Evolutionary conservation across 176 grass and related monocot genomes (phyloP).

Genomic region (Oryza nivara): DNA sequence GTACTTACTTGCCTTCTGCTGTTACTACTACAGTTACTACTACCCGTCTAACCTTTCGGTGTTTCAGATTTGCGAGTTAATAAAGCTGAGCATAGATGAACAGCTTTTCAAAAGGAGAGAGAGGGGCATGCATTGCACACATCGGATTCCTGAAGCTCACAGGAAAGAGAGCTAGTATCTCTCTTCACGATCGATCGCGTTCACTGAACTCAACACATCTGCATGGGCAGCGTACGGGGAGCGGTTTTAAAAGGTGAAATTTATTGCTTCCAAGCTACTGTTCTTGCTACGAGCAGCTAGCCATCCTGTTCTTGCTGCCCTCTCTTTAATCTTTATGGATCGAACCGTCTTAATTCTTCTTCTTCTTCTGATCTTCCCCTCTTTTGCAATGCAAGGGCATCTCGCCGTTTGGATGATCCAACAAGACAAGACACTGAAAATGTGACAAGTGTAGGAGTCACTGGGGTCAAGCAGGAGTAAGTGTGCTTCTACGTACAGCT

Average conservation of each 20-base stretch:
- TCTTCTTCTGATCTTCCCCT: not conserved
- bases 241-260: slow-evolving; percentile 34
- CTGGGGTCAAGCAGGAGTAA: not conserved
- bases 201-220: slow-evolving; percentile 40
- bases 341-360: not conserved
- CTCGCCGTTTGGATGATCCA: not conserved
- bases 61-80: not conserved
- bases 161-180: slow-evolving; percentile 17
- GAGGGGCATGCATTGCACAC: not conserved
- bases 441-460: slow-evolving; percentile 16
- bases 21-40: not conserved
- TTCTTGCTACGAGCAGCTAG: not conserved
- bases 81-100: not conserved
- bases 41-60: slow-evolving; percentile 12
- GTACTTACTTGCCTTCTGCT: not conserved
- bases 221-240: slow-evolving; percentile 47
- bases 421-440: not conserved
- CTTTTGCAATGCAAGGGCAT: slow-evolving; percentile 13
- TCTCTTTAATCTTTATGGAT: slow-evolving; percentile 30
- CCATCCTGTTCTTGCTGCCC: not conserved
- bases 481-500: slow-evolving; percentile 42
- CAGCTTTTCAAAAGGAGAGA: not conserved
- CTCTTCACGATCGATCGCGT: slow-evolving; percentile 15
- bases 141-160: slow-evolving; percentile 65
- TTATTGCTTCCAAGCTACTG: slow-evolving; percentile 24